Evolutionary conservation across 768 basidiomycete species (phyloP), one percentile per base, ranked within the genome.

Genomic region (Hypholoma sublateritium): DNA sequence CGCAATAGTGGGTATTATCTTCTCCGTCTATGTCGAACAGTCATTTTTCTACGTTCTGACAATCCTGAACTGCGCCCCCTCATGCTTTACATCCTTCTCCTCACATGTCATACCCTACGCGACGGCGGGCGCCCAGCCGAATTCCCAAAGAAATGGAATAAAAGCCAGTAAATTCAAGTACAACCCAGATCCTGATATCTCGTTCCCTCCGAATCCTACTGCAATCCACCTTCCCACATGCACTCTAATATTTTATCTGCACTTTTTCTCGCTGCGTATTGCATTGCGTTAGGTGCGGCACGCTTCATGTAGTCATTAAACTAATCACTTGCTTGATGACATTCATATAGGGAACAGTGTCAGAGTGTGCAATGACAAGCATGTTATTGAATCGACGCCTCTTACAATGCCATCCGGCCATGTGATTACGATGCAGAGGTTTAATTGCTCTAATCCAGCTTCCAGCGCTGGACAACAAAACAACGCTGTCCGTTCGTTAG

Each of bases 401-500:
- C 17, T 59, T 11, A 39, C 53, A 3, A 50, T 32, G 34, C 39
- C 58, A 21, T 42, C 48, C 7, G 58, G 58, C 34, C 24, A 37
- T 6, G 39, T 37, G 8, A 36, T 59, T 11, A 59, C 58, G 2
- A 50, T 59, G 47, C 46, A 59, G 53, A 55, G 41, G 25, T 59
- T 59, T 34, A 59, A 59, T 17, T 59, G 58, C 41, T 50, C 58
- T 28, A 55, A 49, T 35, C n/a, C 46, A 7, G 21, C 39, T 24
- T n/a, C 46, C 8, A n/a, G n/a, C n/a, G 47, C 17, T 2, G 46
- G 35, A 2, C 4, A 41, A 19, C 28, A 28, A 11, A 17, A 4
- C 19, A 21, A 25, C 24, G 25, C 19, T 17, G 48, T 7, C 12
- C 48, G 32, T 32, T 17, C 16, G 1, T 22, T 47, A 28, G 44